Evolutionary conservation across 2,329 filamentous ascomycete genomes (phyloP).

Genomic region (Penicillium occitanis): DNA sequence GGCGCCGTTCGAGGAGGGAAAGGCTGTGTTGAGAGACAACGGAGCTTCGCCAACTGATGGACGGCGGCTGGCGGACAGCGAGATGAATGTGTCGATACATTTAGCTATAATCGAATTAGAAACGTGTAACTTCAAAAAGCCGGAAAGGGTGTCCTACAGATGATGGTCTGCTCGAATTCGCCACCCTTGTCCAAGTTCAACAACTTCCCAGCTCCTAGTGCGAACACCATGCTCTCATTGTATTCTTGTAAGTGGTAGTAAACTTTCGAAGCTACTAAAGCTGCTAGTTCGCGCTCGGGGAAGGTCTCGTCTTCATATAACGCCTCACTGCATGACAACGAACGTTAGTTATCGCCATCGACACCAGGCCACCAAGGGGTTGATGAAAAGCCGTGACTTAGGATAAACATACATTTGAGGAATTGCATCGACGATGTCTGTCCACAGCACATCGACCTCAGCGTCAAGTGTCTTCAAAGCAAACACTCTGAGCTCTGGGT

Average conservation of each 20-base stretch:
- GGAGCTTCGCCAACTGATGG: slow-evolving; percentile 54
- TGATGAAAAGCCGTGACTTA: not conserved
- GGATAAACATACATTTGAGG: slow-evolving; percentile 78
- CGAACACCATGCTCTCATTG: slow-evolving; percentile 98
- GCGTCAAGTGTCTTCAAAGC: slow-evolving; percentile 93
- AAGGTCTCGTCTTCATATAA: slow-evolving; percentile 97
- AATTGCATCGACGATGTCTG: slow-evolving; percentile 88
- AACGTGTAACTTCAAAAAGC: not conserved
- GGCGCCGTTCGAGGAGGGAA: slow-evolving; percentile 63
- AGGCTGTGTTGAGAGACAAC: slow-evolving; percentile 74
- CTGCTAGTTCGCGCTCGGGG: slow-evolving; percentile 88
- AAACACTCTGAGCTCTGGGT: slow-evolving; percentile 90
- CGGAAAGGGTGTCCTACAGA: slow-evolving; percentile 55
- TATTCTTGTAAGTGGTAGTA: slow-evolving; percentile 99
- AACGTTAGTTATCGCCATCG: slow-evolving; percentile 3
- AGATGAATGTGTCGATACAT: slow-evolving; percentile 97
- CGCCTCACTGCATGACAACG: slow-evolving; percentile 67
- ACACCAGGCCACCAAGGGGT: not conserved
- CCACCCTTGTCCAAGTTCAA: slow-evolving; percentile 88
- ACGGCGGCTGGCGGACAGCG: slow-evolving; percentile 64
- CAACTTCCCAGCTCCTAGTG: slow-evolving; percentile 87
- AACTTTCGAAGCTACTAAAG: slow-evolving; percentile 92
- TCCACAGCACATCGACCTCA: slow-evolving; percentile 96
- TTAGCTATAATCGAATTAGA: slow-evolving; percentile 57
- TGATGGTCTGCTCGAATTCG: slow-evolving; percentile 98